A percentile compares a stretch with the other conserved stretches of the same genome.
Evolutionary conservation across 2,329 filamentous ascomycete genomes (phyloP).

Genomic region (Xylaria sp.): DNA sequence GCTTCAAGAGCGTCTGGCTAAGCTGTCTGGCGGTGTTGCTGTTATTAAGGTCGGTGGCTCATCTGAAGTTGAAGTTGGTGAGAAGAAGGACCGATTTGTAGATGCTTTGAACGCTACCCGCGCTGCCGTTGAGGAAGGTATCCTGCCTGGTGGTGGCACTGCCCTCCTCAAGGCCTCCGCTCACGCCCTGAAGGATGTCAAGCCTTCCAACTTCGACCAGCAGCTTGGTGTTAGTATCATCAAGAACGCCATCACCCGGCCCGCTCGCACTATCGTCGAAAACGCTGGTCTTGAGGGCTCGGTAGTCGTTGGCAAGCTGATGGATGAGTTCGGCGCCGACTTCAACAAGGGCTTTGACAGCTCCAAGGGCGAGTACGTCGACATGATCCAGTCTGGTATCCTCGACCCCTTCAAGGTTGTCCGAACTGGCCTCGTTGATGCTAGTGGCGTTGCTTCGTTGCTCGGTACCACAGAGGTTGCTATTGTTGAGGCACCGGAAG

Average conservation of each 20-base stretch:
- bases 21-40: slow-evolving; percentile 98
- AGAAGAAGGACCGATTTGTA: slow-evolving; percentile 99
- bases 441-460: slow-evolving; percentile 94
- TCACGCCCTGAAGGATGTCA: slow-evolving; percentile 85
- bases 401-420: slow-evolving; percentile 99
- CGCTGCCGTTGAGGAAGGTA: slow-evolving; percentile 98
- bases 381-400: slow-evolving; percentile 98
- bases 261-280: slow-evolving; percentile 94
- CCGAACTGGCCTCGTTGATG: slow-evolving; percentile 93
- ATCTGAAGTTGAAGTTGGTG: slow-evolving; percentile 97
- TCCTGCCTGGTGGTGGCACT: slow-evolving; percentile 97
- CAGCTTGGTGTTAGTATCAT: slow-evolving; percentile 97
- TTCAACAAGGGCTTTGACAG: slow-evolving; percentile 99
- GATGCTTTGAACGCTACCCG: slow-evolving; percentile 98
- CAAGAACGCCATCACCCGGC: slow-evolving; percentile 97
- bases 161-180: slow-evolving; percentile 96
- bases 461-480: slow-evolving; percentile 98
- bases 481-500: slow-evolving; percentile 94
- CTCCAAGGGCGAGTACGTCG: slow-evolving; percentile 96
- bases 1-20: slow-evolving; percentile 98
- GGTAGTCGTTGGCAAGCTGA: slow-evolving; percentile 97
- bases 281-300: slow-evolving; percentile 96
- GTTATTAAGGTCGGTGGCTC: slow-evolving; percentile 99
- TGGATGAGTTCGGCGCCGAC: slow-evolving; percentile 88
- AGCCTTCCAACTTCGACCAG: slow-evolving; percentile 97